Evolutionary conservation across 805 yeast genomes (phyloP), one percentile per base, ranked within the genome.

Genomic region (Myxozyma sirexii): DNA sequence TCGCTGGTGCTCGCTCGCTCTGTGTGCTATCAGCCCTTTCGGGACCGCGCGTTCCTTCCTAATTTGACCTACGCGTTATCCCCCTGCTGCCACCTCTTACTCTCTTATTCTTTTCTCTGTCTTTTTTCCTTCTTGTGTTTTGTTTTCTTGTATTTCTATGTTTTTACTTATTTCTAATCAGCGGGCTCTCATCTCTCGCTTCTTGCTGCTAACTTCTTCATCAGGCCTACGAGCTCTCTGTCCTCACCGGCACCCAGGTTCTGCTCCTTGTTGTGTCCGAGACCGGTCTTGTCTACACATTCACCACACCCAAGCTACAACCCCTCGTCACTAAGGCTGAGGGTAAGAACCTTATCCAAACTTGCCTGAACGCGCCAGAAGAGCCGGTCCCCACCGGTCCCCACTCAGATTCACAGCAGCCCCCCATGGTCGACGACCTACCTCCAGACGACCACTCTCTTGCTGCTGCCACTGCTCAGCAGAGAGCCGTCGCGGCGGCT

Each of bases 251-350:
- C 59, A 94, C 99, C 33, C 99, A 94, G 76, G 98, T 94, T 29
- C 81, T 94, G 65, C 79, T 94, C 61, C 83, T 94, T 68, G 99
- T 94, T 57, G 99, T 94, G 31, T 87, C 96, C 55, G 99, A 94
- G 75, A 94, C 99, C n/a, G 99, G 99, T 15, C 84, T 94, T 64
- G 99, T 94, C 56, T 94, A 94, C 76, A 94, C 99, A 21, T 94
- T 94, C 75, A 93, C 98, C 58, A 94, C 99, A n/a, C 99, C 99
- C 60, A 94, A 94, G 76, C 84, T 94, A 72, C 98, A 94, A 77
- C 99, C 99, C 7, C 82, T 94, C 69, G 99, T 94, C 54, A 94
- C 98, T 43, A 92, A 93, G 76, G 87, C 96, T 54, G 99, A 94
- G 77, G 99, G 99, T 68, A 92, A 94, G 75, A 92, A 92, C 75